Conservation (phyloP, 2,329 filamentous ascomycete species). For the Trichoderma lentiforme region DNA sequence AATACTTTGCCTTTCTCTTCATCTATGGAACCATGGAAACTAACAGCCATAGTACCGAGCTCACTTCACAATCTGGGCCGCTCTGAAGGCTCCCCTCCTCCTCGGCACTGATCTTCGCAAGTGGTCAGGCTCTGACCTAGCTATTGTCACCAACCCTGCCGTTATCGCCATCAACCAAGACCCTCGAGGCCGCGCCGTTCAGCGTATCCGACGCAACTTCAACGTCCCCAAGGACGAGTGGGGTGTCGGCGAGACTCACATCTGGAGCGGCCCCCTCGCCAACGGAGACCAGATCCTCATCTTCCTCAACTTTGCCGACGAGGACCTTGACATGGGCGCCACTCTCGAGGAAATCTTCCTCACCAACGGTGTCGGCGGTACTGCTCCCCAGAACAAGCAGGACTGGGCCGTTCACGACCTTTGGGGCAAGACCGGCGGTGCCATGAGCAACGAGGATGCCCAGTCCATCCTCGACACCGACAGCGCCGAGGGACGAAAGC, state of each 20-base stretch:
- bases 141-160: conserved; percentile 25
- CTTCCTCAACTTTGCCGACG: conserved; percentile 15
- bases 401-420: conserved; percentile 16
- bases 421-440: conserved; percentile 13
- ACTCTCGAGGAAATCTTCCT: conserved; percentile 16
- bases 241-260: conserved; percentile 26
- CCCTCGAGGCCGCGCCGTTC: conserved; percentile 26
- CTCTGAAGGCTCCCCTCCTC: conserved; percentile 43
- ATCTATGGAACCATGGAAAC: no score
- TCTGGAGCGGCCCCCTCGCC: conserved; percentile 28
- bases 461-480: conserved; percentile 12
- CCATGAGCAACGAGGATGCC: conserved; percentile 12
- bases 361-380: conserved; percentile 12
- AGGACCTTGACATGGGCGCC: conserved; percentile 16
- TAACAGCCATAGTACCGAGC: no score
- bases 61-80: conserved; percentile 45
- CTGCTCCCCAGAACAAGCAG: conserved; percentile 12
- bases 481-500: not conserved
- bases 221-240: conserved; percentile 26
- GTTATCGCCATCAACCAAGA: conserved; percentile 36
- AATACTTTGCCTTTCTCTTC: no score
- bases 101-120: conserved; percentile 38
- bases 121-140: conserved; percentile 22
- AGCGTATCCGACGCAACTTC: conserved; percentile 16
- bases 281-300: conserved; percentile 17